Conservation (phyloP, 352 stramenopile species). For the Globisporangium perplexum region DNA sequence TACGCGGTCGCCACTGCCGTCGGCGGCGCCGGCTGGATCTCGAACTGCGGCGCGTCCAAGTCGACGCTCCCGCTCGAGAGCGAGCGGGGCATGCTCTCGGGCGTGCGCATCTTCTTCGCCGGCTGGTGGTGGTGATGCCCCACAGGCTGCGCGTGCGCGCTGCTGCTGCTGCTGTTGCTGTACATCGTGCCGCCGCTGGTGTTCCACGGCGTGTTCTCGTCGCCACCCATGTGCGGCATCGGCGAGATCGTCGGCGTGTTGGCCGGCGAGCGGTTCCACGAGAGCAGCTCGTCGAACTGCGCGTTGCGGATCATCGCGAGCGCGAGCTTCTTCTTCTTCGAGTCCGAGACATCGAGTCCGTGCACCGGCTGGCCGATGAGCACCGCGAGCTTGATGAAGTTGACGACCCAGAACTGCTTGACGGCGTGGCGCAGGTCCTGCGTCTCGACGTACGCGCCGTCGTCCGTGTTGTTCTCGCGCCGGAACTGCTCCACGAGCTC, state of each 20-base stretch:
- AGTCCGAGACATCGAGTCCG: constrained; percentile 68
- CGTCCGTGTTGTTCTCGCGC: constrained; percentile 79
- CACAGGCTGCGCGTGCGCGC: constrained; percentile 3
- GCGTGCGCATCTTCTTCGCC: constrained; percentile 51
- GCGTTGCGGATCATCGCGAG: constrained; percentile 73
- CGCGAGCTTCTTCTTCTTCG: constrained; percentile 79
- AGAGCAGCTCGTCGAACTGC: constrained; percentile 69
- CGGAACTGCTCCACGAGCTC: constrained; percentile 79
- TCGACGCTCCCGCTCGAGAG: constrained; percentile 10
- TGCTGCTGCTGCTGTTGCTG: background rate
- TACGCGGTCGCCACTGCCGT: constrained; percentile 10
- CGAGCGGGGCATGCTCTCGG: constrained; percentile 19
- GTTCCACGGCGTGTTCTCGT: constrained; percentile 19
- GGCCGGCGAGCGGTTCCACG: constrained; percentile 42
- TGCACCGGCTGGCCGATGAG: constrained; percentile 67
- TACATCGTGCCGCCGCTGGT: constrained; percentile 1
- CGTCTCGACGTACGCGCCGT: constrained; percentile 65
- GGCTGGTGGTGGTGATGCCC: constrained; percentile 13
- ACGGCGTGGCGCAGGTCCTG: constrained; percentile 67
- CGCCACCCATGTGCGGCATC: constrained; percentile 22
- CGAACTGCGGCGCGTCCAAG: constrained; percentile 9
- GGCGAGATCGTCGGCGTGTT: constrained; percentile 33
- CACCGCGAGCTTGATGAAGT: constrained; percentile 82
- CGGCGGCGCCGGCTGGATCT: constrained; percentile 12
- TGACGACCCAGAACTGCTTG: constrained; percentile 82